Evolutionary conservation across 1,284 basidiomycete species (phyloP).

Genomic region (Inonotus obliquus): DNA sequence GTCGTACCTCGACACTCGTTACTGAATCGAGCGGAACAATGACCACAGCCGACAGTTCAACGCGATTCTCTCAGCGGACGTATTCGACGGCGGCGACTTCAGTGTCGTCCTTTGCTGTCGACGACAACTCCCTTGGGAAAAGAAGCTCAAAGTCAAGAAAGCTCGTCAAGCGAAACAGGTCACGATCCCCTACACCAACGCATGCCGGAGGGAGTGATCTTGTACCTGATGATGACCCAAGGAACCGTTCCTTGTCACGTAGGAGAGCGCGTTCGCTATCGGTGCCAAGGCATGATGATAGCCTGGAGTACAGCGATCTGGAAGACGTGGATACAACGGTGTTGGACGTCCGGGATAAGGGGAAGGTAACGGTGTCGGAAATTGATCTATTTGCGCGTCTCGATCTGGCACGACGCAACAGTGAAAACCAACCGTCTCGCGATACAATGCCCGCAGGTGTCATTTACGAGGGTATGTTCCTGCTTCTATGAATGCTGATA

Average conservation of each 20-base stretch:
- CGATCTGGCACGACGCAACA: slow-evolving; percentile 77
- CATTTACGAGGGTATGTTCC: slow-evolving; percentile 64
- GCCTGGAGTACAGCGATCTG: slow-evolving; percentile 40
- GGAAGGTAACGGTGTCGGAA: slow-evolving; percentile 57
- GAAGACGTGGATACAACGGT: slow-evolving; percentile 21
- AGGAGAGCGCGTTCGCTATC: slow-evolving; percentile 40
- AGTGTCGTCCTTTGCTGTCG: slow-evolving; percentile 48
- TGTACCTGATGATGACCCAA: slow-evolving; percentile 14
- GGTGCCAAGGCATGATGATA: slow-evolving; percentile 36
- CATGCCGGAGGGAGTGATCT: background rate
- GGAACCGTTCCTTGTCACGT: slow-evolving; percentile 26
- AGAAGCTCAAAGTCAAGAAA: slow-evolving; percentile 48
- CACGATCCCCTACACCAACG: slow-evolving; percentile 40
- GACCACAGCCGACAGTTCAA: slow-evolving; percentile 57
- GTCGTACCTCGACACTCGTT: slow-evolving; percentile 57
- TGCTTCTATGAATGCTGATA: slow-evolving; percentile 8
- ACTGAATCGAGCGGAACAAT: slow-evolving; percentile 51
- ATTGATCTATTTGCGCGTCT: slow-evolving; percentile 68
- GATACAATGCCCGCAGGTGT: slow-evolving; percentile 48
- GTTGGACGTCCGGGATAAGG: slow-evolving; percentile 28
- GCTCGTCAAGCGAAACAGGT: slow-evolving; percentile 53
- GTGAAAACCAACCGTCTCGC: slow-evolving; percentile 57
- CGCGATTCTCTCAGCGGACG: slow-evolving; percentile 69
- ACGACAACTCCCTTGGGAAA: slow-evolving; percentile 46
- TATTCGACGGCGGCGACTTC: slow-evolving; percentile 57